Base-by-base conservation (phyloP, 2,329 filamentous ascomycete species). In the Colletotrichum paranaense region DNA sequence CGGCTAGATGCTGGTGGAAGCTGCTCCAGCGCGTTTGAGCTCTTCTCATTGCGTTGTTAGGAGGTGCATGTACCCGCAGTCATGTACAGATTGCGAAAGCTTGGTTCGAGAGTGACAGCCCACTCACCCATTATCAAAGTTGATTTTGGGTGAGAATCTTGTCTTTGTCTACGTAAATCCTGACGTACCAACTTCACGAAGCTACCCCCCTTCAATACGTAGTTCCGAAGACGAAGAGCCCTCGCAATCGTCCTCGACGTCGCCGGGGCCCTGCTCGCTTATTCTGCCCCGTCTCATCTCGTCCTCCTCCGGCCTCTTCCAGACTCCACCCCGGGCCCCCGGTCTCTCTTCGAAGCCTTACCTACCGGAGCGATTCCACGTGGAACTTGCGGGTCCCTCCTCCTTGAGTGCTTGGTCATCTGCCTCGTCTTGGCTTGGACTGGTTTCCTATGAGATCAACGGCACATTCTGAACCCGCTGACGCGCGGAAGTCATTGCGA, bases 101-200 rank as follows among this genome's bases (percentile, higher is more conserved):
- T 38, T 42, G 58, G 30, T 26, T 26, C 58, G 49, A 42, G 32
- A 38, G 57, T 42, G 22, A n/a, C 24, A 14, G 5, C 30, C 42
- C 24, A 42, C 5, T 56, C 30, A 55, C 46, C 26, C 14, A 22
- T 35, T 28, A 46, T 19, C 60, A 52, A 42, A 66, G 49, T 60
- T 28, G 28, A 65, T 24, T 28, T 69, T 19, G 9, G 28, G 38
- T 19, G 24, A 53, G 46, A 26, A 35, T 30, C 30, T 58, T n/a
- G 28, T 32, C 19, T 53, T n/a, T 32, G 55, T 24, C 55, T 38
- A 66, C 70, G 67, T 62, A 66, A 30, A 32, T 64, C 67, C 22
- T 73, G 65, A 71, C 71, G 67, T 66, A 71, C 57, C 71, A 22
- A 49, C 60, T 62, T 73, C 57, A 46, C 38, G 9, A 49, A 55